Evolutionary conservation across 805 yeast genomes (phyloP).

Genomic region (Cyberlindnera galapagoensis): DNA sequence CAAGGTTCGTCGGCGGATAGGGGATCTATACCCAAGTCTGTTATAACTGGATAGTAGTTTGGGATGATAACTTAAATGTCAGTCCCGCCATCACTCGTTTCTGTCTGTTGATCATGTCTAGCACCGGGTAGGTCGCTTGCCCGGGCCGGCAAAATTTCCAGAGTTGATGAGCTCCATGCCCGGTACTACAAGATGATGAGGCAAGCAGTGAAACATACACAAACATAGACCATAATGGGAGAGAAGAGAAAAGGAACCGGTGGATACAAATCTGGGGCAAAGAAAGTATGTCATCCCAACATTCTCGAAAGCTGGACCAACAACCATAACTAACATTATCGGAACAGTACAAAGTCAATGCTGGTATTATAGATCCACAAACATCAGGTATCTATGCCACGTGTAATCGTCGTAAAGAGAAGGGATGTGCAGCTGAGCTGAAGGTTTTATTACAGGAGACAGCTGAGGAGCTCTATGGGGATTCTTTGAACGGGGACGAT

Average conservation of each 20-base stretch:
- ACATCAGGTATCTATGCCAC: conserved; percentile 88
- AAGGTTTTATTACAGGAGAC: conserved; percentile 51
- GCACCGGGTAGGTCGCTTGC: too few relatives aligned
- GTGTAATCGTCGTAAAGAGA: conserved; percentile 76
- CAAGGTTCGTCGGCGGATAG: too few relatives aligned
- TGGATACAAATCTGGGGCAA: conserved; percentile 9
- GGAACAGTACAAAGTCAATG: conserved; percentile 34
- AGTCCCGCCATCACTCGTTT: too few relatives aligned
- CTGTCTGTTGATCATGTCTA: too few relatives aligned
- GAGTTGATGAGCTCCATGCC: too few relatives aligned
- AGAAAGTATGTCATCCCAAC: conserved; percentile 10
- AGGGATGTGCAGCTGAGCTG: conserved; percentile 70
- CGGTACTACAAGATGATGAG: too few relatives aligned
- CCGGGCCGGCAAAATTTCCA: too few relatives aligned
- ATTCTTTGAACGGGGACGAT: conserved; percentile 16
- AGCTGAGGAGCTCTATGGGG: conserved; percentile 38
- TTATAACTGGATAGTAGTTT: too few relatives aligned
- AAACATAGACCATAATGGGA: conserved; percentile 11
- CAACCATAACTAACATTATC: not conserved
- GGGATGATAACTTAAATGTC: too few relatives aligned
- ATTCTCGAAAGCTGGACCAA: not conserved
- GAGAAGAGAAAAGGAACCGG: conserved; percentile 14
- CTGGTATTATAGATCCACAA: conserved; percentile 68
- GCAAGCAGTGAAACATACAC: too few relatives aligned
- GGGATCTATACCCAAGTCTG: too few relatives aligned